Conservation (phyloP, 306 rosid species). For the Ochetophila trinervis region DNA sequence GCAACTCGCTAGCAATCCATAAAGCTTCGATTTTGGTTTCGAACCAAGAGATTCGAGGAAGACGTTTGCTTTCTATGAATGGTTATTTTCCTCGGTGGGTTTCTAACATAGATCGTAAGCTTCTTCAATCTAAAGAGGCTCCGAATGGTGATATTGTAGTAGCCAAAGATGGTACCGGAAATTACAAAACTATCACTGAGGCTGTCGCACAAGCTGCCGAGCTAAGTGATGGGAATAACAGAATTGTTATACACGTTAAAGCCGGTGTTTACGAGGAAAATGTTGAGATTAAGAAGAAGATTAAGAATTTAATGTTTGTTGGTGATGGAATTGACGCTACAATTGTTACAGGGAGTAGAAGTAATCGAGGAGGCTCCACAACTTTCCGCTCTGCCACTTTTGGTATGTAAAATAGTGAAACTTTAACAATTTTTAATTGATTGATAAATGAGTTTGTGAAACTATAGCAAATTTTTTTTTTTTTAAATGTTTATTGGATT, state of each 20-base stretch:
- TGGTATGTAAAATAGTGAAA: slow-evolving; percentile 40
- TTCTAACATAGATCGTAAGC: slow-evolving; percentile 47
- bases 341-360: slow-evolving; percentile 40
- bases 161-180: slow-evolving; percentile 68
- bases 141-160: slow-evolving; percentile 50
- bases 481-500: no score
- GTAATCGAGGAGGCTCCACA: slow-evolving; percentile 42
- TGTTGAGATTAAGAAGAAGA: slow-evolving; percentile 38
- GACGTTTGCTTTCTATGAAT: slow-evolving; percentile 42
- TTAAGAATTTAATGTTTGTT: slow-evolving; percentile 55
- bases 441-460: no score
- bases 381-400: slow-evolving; percentile 79
- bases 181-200: slow-evolving; percentile 49
- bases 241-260: slow-evolving; percentile 60
- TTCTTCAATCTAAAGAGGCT: slow-evolving; percentile 28
- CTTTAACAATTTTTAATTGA: no score
- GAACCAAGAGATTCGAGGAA: slow-evolving; percentile 29
- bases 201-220: slow-evolving; percentile 50
- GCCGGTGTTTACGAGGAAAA: slow-evolving; percentile 68
- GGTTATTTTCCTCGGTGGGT: slow-evolving; percentile 53
- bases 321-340: slow-evolving; percentile 82
- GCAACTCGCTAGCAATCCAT: slow-evolving; percentile 61
- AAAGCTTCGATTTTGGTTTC: slow-evolving; percentile 20
- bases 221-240: slow-evolving; percentile 26
- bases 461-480: no score